These are phyloP conservation scores for Pythium folliculosum DNA, from an alignment of 352 stramenopile species.

Conservation along the genomic window DNA sequence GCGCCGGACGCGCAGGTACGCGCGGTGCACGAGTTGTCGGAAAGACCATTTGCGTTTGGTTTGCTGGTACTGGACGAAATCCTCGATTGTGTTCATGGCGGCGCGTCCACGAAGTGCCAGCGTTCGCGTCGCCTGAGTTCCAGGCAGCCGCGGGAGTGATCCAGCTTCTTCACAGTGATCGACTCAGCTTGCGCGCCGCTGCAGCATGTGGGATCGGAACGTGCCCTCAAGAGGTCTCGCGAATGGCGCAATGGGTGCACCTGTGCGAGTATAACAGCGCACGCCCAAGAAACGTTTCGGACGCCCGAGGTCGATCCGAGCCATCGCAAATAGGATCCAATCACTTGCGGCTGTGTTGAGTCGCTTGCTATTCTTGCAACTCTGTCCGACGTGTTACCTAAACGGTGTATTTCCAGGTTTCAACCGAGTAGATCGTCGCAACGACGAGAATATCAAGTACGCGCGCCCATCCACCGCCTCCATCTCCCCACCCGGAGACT, in stretches of 20 bases:
- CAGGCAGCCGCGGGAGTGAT: neutral
- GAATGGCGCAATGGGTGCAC: neutral
- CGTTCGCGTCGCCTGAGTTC: too few species aligned
- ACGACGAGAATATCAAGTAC: neutral
- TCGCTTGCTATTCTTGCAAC: neutral
- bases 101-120: too few species aligned
- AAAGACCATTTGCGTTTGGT: slow-evolving; percentile 6
- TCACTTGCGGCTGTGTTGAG: neutral
- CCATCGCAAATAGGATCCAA: neutral
- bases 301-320: neutral
- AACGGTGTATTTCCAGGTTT: neutral
- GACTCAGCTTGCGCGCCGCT: neutral
- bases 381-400: neutral
- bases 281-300: neutral
- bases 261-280: neutral
- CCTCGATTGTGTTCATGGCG: slow-evolving; percentile 28
- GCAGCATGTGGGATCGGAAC: neutral
- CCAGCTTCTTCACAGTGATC: neutral
- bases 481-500: too few species aligned
- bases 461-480: too few species aligned
- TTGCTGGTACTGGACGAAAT: slow-evolving; percentile 28
- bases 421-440: neutral
- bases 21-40: slow-evolving; percentile 1
- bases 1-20: slow-evolving; percentile 27
- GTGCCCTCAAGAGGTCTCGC: neutral